Evolutionary conservation across 345 rosid species (phyloP), one percentile per base, ranked within the genome.

Genomic region (Abelmoschus esculentus): DNA sequence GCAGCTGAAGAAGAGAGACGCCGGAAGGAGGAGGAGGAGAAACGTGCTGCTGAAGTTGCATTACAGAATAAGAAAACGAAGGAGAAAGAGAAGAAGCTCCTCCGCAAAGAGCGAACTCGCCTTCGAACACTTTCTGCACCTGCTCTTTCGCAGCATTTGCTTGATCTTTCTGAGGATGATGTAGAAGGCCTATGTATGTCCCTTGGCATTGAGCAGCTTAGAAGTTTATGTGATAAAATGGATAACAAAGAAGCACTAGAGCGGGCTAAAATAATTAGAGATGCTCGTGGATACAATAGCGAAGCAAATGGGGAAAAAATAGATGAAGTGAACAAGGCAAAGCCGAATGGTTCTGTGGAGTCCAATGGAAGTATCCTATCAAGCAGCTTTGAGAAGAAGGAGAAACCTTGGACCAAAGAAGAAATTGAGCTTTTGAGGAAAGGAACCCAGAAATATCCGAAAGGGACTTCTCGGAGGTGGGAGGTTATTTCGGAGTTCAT

Each of bases 391-490:
- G 83, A 72, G 73, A 95, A 82, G 86, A 81, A 86, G 76, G 93
- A 89, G 74, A 89, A 84, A 76, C 91, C 96, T 31, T 95, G 97
- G 98, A 79, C 80, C 74, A 89, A 75, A 73, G 93, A 92, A 81
- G 99, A 95, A 83, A 85, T 95, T 78, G 99, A 89, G 70, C 86
- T 89, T 59, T 81, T 95, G 82, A 89, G 91, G 72, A 95, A 95
- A 83, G 99, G 98, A 76, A 89, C 86, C 72, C 80, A 71, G 71
- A 95, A 95, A 73, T 92, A 82, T 74, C 96, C 95, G 14, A 95
- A 95, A 77, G 99, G 99, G 72, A 95, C 97, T 56, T 87, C 97
- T 38, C 86, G 90, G 26, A 90, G 99, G 80, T 95, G 99, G 99
- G 99, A 92, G 77, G 98, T 95, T 71, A 76, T 95, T 69, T 92